These are phyloP conservation scores for Aspergillus saccharolyticus DNA, from an alignment of 495 filamentous ascomycete genomes.

Conservation along the genomic window DNA sequence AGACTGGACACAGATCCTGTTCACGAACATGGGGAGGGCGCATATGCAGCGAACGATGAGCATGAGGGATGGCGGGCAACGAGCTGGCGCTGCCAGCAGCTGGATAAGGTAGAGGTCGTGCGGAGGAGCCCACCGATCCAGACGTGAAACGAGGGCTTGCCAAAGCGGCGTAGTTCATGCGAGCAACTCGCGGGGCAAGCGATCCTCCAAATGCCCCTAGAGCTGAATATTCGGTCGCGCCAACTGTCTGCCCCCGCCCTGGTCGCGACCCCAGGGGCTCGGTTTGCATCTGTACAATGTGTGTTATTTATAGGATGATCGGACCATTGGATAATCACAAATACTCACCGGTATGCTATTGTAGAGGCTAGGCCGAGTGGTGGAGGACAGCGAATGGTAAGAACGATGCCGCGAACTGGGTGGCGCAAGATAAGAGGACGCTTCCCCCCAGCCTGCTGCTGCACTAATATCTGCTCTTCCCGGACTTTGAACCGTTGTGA, in stretches of 20 bases:
- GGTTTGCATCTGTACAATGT: constrained; percentile 4
- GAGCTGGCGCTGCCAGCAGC: constrained; percentile 2
- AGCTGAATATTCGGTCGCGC: constrained; percentile 19
- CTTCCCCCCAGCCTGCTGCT: constrained; percentile 3
- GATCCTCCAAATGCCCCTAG: constrained; percentile 15
- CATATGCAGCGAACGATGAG: constrained; percentile 22
- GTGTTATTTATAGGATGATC: neutral
- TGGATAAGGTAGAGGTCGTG: constrained; percentile 16
- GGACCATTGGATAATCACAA: neutral
- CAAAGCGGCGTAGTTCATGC: constrained; percentile 20
- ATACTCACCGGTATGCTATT: constrained; percentile 11
- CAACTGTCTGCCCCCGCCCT: constrained; percentile 21
- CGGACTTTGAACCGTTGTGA: constrained; percentile 20
- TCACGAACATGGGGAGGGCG: constrained; percentile 50
- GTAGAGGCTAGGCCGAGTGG: constrained; percentile 2
- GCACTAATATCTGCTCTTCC: constrained; percentile 16
- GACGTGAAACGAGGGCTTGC: constrained; percentile 8
- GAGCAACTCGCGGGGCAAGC: constrained; percentile 9
- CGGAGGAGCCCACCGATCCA: constrained; percentile 10
- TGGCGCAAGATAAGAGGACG: neutral
- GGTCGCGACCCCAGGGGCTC: constrained; percentile 14
- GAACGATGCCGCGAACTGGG: constrained; percentile 16
- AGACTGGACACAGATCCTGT: constrained; percentile 89
- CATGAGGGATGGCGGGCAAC: constrained; percentile 10
- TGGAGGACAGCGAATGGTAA: constrained; percentile 20